phyloP scores from a whole-genome alignment of 73 alveolate species.

The Stentor coeruleus region DNA sequence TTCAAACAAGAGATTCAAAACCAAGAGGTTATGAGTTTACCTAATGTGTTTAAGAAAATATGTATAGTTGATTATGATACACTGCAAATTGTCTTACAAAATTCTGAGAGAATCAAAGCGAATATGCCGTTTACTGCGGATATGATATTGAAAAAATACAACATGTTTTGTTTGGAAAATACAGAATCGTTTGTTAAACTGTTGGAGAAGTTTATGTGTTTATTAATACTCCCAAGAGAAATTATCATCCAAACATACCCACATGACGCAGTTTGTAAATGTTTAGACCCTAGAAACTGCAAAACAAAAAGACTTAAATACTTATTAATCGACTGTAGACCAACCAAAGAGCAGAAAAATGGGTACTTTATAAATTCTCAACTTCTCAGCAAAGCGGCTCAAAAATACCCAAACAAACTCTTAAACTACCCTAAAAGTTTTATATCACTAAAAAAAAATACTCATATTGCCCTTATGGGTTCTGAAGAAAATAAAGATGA shows the following conservation, averaged over 20 bases:
- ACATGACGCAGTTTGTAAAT: neutral
- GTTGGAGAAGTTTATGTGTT: neutral
- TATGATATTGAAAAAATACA: neutral
- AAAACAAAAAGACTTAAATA: too few species aligned
- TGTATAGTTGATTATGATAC: neutral
- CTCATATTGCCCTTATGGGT: neutral
- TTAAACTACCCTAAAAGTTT: neutral
- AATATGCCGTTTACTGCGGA: slow-evolving; percentile 11
- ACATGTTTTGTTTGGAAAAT: neutral
- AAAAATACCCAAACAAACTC: too few species aligned
- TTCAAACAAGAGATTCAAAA: neutral
- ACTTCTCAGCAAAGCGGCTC: neutral
- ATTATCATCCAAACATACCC: neutral
- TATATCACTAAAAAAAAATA: neutral
- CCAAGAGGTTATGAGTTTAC: neutral
- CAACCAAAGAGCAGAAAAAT: neutral
- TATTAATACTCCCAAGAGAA: neutral
- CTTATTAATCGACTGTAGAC: neutral
- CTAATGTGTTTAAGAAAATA: neutral
- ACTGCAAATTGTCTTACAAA: neutral
- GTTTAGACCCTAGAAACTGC: too few species aligned
- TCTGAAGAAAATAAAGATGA: neutral
- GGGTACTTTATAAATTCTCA: neutral
- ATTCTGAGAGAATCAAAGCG: neutral
- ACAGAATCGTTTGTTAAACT: neutral